These are phyloP conservation scores for Pseudocercospora ulei DNA, from an alignment of 2,329 filamentous ascomycete species.

Conservation along the genomic window DNA sequence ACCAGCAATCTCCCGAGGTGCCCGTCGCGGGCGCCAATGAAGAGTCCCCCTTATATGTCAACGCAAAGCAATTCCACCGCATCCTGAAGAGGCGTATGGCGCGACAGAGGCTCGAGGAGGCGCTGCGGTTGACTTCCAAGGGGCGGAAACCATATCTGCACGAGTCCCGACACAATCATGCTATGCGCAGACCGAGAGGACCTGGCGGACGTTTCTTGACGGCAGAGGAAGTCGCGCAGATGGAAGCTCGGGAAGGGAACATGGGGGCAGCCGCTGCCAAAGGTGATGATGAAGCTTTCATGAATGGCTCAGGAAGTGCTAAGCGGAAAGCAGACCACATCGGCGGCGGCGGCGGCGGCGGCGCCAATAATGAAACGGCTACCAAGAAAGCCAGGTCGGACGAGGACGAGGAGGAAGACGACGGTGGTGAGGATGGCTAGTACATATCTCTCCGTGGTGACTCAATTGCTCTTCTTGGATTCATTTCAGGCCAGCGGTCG, in stretches of 20 bases:
- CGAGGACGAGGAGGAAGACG: conserved; percentile 36
- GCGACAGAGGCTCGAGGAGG: conserved; percentile 85
- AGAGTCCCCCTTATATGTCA: conserved; percentile 92
- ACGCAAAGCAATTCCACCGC: conserved; percentile 96
- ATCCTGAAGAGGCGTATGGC: conserved; percentile 91
- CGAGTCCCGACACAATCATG: conserved; percentile 94
- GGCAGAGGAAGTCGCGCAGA: conserved; percentile 84
- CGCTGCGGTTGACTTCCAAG: conserved; percentile 82
- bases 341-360: conserved; percentile 17
- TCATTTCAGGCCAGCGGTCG: conserved; percentile 2
- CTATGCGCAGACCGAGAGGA: conserved; percentile 87
- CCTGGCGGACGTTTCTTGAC: conserved; percentile 93
- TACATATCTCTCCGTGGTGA: not conserved
- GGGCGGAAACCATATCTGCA: conserved; percentile 94
- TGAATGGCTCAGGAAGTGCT: conserved; percentile 31
- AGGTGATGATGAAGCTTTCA: conserved; percentile 28
- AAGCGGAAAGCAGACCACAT: conserved; percentile 46
- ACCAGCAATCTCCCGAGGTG: conserved; percentile 66
- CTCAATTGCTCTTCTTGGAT: conserved; percentile 1
- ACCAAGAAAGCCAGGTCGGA: conserved; percentile 28
- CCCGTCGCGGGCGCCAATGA: conserved; percentile 57
- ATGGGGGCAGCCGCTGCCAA: conserved; percentile 35
- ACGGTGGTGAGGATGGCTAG: conserved; percentile 34
- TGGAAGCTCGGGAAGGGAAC: conserved; percentile 57
- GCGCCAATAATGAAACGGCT: conserved; percentile 25